Percentiles rank a stretch among this genome's conserved stretches.
phyloP scores from a whole-genome alignment of 768 basidiomycete species.

The Macrocybe gigantea region DNA sequence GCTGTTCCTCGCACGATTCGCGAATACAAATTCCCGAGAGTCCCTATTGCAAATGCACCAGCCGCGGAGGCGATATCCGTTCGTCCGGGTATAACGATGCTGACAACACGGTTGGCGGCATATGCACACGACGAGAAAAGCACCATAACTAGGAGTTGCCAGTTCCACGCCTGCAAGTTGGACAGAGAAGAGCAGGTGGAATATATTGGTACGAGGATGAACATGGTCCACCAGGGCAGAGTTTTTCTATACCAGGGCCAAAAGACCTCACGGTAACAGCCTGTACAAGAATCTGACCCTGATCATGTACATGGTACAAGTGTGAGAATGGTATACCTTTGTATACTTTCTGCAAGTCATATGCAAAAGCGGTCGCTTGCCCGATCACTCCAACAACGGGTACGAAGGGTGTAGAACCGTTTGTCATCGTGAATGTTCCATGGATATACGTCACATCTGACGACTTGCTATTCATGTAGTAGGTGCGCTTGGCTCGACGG shows the following conservation, averaged over 20 bases:
- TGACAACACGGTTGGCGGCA: conserved; percentile 61
- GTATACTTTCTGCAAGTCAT: conserved; percentile 36
- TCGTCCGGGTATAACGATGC: conserved; percentile 54
- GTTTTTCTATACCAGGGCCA: conserved; percentile 79
- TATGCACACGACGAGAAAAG: conserved; percentile 71
- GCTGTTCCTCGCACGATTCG: conserved; percentile 72
- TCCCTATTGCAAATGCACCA: conserved; percentile 73
- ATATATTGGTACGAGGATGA: conserved; percentile 73
- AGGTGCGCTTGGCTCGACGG: conserved; percentile 43
- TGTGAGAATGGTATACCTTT: conserved; percentile 30
- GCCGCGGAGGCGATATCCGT: conserved; percentile 73
- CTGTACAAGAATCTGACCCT: conserved; percentile 27
- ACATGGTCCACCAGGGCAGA: conserved; percentile 78
- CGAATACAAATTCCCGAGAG: conserved; percentile 81
- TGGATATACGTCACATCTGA: conserved; percentile 41
- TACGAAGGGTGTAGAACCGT: conserved; percentile 35
- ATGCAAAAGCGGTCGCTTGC: conserved; percentile 18
- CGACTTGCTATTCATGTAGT: conserved; percentile 32
- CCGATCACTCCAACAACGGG: conserved; percentile 40
- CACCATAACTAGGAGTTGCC: conserved; percentile 75
- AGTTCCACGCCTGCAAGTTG: conserved; percentile 66
- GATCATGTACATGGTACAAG: not conserved
- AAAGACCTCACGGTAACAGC: conserved; percentile 66
- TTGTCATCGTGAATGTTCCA: conserved; percentile 45
- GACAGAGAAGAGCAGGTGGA: conserved; percentile 68